Conservation (phyloP, 1,139 yeast genomes). For the Pichia sp. region DNA sequence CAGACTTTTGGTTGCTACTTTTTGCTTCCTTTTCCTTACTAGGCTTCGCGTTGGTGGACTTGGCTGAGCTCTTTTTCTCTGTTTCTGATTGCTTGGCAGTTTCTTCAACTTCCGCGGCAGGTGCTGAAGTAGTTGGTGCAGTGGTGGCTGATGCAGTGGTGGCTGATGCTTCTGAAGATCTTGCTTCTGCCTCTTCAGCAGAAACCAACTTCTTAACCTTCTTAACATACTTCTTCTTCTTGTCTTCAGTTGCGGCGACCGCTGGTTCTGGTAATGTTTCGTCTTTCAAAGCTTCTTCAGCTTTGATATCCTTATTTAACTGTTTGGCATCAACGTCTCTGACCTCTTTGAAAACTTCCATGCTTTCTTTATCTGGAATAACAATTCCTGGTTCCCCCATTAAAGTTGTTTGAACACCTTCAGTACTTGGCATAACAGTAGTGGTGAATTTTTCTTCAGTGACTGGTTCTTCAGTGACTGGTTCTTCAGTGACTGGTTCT, state of each 20-base stretch:
- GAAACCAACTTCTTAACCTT: conserved; percentile 24
- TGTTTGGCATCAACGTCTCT: conserved; percentile 40
- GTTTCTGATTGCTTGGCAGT: not conserved
- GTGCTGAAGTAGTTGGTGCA: not conserved
- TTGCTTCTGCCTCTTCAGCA: not conserved
- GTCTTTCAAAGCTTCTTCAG: conserved; percentile 3
- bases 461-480: not conserved
- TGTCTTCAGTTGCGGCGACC: conserved; percentile 4
- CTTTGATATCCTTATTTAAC: conserved; percentile 29
- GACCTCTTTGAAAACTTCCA: conserved; percentile 41
- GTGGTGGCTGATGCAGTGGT: not conserved
- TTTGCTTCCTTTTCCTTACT: no score
- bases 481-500: not conserved
- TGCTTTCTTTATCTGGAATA: conserved; percentile 38
- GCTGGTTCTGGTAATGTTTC: conserved; percentile 1
- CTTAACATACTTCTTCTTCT: conserved; percentile 24
- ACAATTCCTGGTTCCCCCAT: conserved; percentile 56
- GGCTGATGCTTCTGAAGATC: not conserved
- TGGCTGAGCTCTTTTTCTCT: not conserved
- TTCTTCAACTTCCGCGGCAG: not conserved
- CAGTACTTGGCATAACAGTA: conserved; percentile 50
- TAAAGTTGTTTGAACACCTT: conserved; percentile 31
- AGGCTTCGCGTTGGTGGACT: not conserved
- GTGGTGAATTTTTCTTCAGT: conserved; percentile 22
- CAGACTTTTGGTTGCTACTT: no score